Evolutionary conservation across 768 basidiomycete genomes (phyloP), one percentile per base, ranked within the genome.

Genomic region (Leccinum obscurum): DNA sequence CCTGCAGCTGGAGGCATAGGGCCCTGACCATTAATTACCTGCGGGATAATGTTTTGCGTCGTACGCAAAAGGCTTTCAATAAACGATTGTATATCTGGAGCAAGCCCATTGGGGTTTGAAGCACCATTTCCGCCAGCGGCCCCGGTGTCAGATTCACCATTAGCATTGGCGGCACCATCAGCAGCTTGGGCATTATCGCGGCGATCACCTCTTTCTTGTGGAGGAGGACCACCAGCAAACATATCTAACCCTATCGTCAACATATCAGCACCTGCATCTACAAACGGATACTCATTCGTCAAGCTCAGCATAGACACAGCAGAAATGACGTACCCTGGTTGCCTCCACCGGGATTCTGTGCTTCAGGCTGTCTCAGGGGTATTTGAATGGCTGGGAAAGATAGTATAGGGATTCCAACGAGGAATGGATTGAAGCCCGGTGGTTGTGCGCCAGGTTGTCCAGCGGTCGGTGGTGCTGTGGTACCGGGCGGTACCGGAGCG

Each of bases 221-320:
- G 61, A 3, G 60, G 62, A 13, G 66, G 56, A 44, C 64, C 66
- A 49, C 64, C 68, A 9, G 77, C 61, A 57, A 77, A 72, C 67
- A 80, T 74, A 57, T 80, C 78, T 30, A 79, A 62, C n/a, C 78
- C 78, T 54, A 80, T 73, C 20, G 78, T 77, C 26, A 80, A 3
- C 6, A 76, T 60, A 48, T 73, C 72, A 1, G 66, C 54, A 56
- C 58, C 73, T 62, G 28, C 13, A 48, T 28, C 49, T 4, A 8
- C 35, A 59, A 62, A 59, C 0, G 54, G 6, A 46, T 53, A 26
- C 63, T 65, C 66, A 26, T 72, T 56, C 58, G 67, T 61, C 26
- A 58, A 70, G 59, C 15, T 64, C 54, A 55, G 68, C 17, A 66
- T 66, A 60, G 15, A 32, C 20, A 62, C 49, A 61, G 59, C 11